Percentiles rank a stretch among this genome's conserved stretches.
phyloP scores from a whole-genome alignment of 1,284 basidiomycete species.

The Cerioporus squamosus region DNA sequence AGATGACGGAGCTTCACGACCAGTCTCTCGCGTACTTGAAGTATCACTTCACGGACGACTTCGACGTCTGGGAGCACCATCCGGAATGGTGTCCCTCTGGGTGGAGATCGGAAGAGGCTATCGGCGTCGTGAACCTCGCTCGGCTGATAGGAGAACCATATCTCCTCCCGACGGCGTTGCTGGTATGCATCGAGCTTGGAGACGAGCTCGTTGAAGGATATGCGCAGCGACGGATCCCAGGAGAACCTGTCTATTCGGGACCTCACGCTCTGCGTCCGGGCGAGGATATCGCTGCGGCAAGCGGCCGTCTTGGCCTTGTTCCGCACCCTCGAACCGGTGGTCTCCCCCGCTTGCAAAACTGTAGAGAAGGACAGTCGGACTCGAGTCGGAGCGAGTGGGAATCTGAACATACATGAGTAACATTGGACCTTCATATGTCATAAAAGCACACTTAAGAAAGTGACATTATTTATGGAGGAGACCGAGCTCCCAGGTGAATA shows the following conservation, averaged over 20 bases:
- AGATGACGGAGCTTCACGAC: neutral
- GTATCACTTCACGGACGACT: neutral
- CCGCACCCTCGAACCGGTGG: neutral
- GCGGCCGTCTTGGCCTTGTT: neutral
- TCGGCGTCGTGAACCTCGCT: conserved; percentile 15
- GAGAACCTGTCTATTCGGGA: conserved; percentile 6
- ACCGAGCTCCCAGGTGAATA: conserved; percentile 4
- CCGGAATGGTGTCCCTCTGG: neutral
- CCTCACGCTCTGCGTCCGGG: conserved; percentile 1
- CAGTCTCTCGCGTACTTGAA: neutral
- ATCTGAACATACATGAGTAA: no score
- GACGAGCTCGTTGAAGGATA: neutral
- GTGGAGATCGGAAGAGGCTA: neutral
- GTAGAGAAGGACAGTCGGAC: neutral
- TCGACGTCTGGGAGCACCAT: neutral
- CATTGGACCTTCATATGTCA: no score
- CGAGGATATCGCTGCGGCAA: neutral
- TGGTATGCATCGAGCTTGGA: neutral
- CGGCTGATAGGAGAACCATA: conserved; percentile 1
- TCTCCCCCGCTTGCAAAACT: neutral
- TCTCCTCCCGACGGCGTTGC: conserved; percentile 6
- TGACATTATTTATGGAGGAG: no score
- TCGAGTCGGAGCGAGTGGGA: no score
- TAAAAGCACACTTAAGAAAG: no score
- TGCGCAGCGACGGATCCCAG: conserved; percentile 1